These are phyloP conservation scores for Ensete ventricosum DNA, from an alignment of 176 grass and related monocot genomes.

Conservation along the genomic window DNA sequence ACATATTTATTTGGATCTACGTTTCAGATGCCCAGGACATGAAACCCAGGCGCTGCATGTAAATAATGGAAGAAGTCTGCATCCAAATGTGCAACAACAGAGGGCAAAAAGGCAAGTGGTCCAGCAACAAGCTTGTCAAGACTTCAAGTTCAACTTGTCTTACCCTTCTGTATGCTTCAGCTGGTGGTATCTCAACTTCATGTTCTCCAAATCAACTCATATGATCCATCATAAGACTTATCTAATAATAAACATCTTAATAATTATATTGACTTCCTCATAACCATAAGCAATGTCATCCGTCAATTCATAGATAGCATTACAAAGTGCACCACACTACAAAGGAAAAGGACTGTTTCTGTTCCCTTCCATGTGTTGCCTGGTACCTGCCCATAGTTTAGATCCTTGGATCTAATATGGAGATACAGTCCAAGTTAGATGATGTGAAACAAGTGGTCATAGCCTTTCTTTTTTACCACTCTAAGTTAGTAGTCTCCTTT, in stretches of 20 bases:
- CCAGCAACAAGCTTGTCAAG: not conserved
- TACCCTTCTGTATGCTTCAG: not conserved
- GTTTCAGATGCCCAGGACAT: no score
- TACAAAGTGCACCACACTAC: no score
- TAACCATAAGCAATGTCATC: not conserved
- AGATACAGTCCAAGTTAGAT: not conserved
- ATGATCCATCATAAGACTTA: not conserved
- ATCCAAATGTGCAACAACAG: not conserved
- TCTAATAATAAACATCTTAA: not conserved
- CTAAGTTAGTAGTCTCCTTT: not conserved
- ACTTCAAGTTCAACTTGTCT: not conserved
- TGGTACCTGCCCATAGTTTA: constrained; percentile 1
- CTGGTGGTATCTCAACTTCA: not conserved
- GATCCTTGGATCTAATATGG: not conserved
- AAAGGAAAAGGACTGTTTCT: not conserved
- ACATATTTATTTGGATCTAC: not conserved
- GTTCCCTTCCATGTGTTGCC: not conserved
- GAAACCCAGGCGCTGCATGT: no score
- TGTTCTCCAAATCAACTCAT: not conserved
- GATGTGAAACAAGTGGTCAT: not conserved
- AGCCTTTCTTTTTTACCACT: not conserved
- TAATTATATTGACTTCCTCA: not conserved
- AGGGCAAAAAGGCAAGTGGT: not conserved
- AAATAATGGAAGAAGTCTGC: not conserved
- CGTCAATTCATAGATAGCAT: not conserved